Percentiles rank a stretch among this genome's conserved stretches.
Evolutionary conservation across 768 basidiomycete genomes (phyloP).

Genomic region (Clavulina sp.): DNA sequence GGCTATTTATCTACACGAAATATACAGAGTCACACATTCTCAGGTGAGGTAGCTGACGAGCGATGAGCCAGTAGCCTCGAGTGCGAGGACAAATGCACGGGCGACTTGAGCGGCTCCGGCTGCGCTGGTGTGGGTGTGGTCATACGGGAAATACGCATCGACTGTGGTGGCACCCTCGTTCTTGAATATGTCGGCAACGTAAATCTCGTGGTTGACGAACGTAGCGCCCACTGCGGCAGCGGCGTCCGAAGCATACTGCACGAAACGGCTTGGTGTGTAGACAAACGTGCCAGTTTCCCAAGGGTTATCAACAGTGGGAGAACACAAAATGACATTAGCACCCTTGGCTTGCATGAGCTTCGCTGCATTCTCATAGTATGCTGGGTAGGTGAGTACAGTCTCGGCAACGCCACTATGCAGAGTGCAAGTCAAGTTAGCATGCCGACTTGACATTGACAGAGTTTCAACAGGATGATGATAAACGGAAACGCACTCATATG

Average conservation of each 20-base stretch:
- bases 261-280: neutral
- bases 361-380: too few species aligned
- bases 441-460: neutral
- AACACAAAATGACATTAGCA: neutral
- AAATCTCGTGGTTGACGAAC: neutral
- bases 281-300: neutral
- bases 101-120: neutral
- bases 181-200: neutral
- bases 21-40: too few species aligned
- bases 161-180: neutral
- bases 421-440: neutral
- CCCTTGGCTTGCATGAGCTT: neutral
- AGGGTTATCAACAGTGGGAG: neutral
- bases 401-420: too few species aligned
- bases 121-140: neutral
- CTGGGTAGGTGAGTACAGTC: too few species aligned
- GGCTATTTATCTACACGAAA: too few species aligned
- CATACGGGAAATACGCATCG: neutral
- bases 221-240: neutral
- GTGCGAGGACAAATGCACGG: neutral
- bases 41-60: neutral
- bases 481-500: neutral
- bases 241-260: neutral
- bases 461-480: neutral
- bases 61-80: neutral